These are phyloP conservation scores for Cryptosporidium andersoni DNA, from an alignment of 169 alveolate genomes.

Conservation along the genomic window DNA sequence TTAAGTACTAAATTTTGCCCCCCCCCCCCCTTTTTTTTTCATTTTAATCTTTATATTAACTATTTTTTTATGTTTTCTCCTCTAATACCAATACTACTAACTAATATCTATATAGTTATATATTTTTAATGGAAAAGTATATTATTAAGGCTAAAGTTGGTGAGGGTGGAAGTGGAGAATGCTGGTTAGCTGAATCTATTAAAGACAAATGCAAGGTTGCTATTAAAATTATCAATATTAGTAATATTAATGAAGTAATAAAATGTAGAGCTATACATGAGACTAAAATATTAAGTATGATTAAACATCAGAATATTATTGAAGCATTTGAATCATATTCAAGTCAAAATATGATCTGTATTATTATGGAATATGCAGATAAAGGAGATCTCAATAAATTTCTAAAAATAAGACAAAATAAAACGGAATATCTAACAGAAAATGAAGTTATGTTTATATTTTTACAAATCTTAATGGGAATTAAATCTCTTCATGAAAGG, in stretches of 20 bases:
- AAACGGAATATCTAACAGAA: slow-evolving; percentile 34
- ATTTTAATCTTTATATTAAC: too few relatives aligned
- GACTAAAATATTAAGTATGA: slow-evolving; percentile 51
- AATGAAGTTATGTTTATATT: slow-evolving; percentile 52
- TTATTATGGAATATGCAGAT: slow-evolving; percentile 61
- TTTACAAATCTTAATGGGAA: slow-evolving; percentile 53
- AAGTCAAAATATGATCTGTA: slow-evolving; percentile 37
- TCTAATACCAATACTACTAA: too few relatives aligned
- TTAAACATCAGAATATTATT: slow-evolving; percentile 23
- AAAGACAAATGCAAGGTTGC: slow-evolving; percentile 20
- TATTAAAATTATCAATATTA: slow-evolving; percentile 71
- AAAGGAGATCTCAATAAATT: slow-evolving; percentile 49
- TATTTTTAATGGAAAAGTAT: slow-evolving; percentile 28
- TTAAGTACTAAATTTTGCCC: too few relatives aligned
- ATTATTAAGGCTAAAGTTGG: slow-evolving; percentile 29
- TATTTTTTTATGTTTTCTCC: too few relatives aligned
- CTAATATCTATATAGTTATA: not conserved
- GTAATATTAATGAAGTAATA: slow-evolving; percentile 67
- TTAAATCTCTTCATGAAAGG: slow-evolving; percentile 71
- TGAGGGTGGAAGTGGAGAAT: slow-evolving; percentile 63
- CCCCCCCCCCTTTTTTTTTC: too few relatives aligned
- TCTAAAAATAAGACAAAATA: slow-evolving; percentile 17
- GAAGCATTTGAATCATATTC: slow-evolving; percentile 28
- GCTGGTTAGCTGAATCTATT: slow-evolving; percentile 42
- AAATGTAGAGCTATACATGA: slow-evolving; percentile 67